Base-by-base conservation (phyloP, 1,139 yeast genomes). In the Saccharomycopsis crataegensis region DNA sequence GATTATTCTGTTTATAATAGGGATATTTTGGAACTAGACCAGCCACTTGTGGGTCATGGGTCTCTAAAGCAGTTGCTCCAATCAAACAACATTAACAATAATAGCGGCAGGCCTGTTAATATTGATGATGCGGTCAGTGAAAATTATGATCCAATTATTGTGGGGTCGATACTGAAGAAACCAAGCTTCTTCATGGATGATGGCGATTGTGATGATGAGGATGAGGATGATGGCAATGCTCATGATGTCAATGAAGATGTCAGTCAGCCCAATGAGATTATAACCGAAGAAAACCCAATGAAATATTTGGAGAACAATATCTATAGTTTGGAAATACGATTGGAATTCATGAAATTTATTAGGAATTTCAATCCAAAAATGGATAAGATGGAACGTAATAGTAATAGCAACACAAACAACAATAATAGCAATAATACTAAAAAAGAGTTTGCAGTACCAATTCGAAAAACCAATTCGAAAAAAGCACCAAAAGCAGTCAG, bases 401-500 rank as follows among this genome's bases (percentile, higher is more conserved):
- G 14, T 31, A 16, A n/a, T 31, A 37, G n/a, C 12, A 12, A 28
- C 11, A 28, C n/a, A 8, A 34, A 16, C 12, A 46, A 33, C 11
- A 8, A 28, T 32, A 14, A 46, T 16, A 34, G 32, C 12, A 46
- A 33, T 8, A 8, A 28, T 32, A 14, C 38, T 16, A 50, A 45
- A 34, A 14, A 16, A 22, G 28, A 22, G 5, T 17, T 17, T 32
- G 6, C 17, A 3, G 22, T 17, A 5, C 16, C 47, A 31, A 43
- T 28, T 12, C 60, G 67, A 49, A 67, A 60, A 51, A 65, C 65
- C 32, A 65, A 67, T 54, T 67, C 68, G 33, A 67, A 62, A 51
- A 73, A 74, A 4, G 73, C 75, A 12, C 75, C 75, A 47, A 80
- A 79, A 65, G 87, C 87, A 8, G 75, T 78, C n/a, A 72, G 87